Base-by-base conservation (phyloP, 78 protist species). In the Dictyostelium brefeldianum region DNA sequence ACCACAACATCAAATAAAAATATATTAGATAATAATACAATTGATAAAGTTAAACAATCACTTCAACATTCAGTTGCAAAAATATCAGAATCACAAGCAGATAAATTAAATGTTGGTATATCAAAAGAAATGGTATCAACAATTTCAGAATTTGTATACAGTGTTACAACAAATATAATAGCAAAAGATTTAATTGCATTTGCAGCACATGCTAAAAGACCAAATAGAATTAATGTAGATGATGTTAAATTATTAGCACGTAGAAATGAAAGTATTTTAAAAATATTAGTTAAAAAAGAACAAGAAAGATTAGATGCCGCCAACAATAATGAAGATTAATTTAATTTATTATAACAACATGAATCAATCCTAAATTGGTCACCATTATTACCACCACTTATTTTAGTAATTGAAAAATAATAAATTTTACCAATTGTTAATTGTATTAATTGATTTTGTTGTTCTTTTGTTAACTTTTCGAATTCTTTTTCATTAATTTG, bases 181-280 rank as follows among this genome's bases (percentile, higher is more conserved):
- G 25, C 73, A 22, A 65, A 65, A 14, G 73, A 65, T 14, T 65
- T 65, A 14, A 31, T 65, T 14, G 0, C 73, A 29, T 65, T 65
- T 29, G 73, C 73, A 25, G 43, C 17, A 29, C 73, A 65, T 65
- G 73, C 73, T 1, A 29, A 29, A 4, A 65, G 73, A 65, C 36
- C 36, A 22, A 65, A 46, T 4, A 59, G 25, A 22, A 65, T 65
- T 12, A 29, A 27, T 5, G 46, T 29, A 8, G 46, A 65, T 29
- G 73, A 65, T 65, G 73, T 65, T 29, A 65, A 65, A 65, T n/a
- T 65, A 25, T 65, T 65, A 65, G 73, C 73, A 25, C 36, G 73
- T 29, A 65, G 73, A 65, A 65, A 65, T 27, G 46, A 65, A 11
- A 5, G 20, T 2, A 20, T 65, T 12, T 14, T 29, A 25, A 29